A percentile compares a stretch with the other conserved stretches of the same genome.
Conservation (phyloP, 2,329 filamentous ascomycete species). For the Pseudogymnoascus sp. region DNA sequence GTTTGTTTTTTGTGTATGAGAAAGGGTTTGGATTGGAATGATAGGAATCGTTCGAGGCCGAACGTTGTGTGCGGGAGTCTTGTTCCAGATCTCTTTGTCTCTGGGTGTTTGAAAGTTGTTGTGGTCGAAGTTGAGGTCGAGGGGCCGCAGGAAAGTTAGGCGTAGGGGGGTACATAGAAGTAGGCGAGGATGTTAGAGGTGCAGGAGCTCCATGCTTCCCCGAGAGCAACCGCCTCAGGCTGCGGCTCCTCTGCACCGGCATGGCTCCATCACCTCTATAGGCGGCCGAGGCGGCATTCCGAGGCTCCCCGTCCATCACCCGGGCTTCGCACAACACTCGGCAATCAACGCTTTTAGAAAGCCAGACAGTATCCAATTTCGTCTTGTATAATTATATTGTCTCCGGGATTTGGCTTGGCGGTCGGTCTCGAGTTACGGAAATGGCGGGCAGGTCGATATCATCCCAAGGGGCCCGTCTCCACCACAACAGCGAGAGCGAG, state of each 20-base stretch:
- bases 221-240: not conserved
- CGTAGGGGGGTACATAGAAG: not conserved
- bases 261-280: conserved; percentile 2
- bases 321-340: not conserved
- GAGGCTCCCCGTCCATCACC: conserved; percentile 4
- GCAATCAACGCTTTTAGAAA: not conserved
- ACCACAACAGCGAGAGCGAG: conserved; percentile 8
- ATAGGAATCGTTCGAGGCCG: conserved; percentile 2
- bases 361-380: not conserved
- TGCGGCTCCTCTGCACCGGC: conserved; percentile 2
- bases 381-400: not conserved
- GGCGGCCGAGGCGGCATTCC: conserved; percentile 5
- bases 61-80: not conserved
- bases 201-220: not conserved
- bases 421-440: not conserved
- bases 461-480: conserved; percentile 3
- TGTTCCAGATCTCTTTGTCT: conserved; percentile 6
- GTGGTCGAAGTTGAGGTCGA: not conserved
- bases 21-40: not conserved
- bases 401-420: not conserved
- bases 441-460: conserved; percentile 4
- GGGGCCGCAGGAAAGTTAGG: not conserved
- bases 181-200: not conserved
- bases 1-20: not conserved
- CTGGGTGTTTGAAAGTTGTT: not conserved